Conservation (phyloP, 164 flowering plant genomes). For the Vitis riparia region DNA sequence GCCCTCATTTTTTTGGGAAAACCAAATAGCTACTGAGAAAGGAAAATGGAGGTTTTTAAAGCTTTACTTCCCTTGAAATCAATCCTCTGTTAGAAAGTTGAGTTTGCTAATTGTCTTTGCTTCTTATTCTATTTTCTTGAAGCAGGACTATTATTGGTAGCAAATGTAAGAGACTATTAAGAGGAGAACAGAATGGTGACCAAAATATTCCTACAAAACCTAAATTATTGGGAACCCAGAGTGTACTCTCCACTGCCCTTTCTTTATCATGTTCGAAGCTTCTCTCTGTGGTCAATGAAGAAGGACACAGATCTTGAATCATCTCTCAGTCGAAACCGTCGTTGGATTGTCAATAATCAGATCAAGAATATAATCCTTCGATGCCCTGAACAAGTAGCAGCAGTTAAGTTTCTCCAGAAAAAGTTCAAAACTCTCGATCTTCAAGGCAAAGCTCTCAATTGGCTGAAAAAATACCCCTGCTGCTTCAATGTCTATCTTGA, state of each 20-base stretch:
- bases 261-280: constrained; percentile 21
- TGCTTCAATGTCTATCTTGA: constrained; percentile 68
- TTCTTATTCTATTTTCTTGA: too few species aligned
- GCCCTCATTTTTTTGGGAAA: too few species aligned
- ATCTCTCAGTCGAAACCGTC: constrained; percentile 74
- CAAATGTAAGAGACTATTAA: background rate
- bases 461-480: constrained; percentile 89
- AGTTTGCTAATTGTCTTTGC: too few species aligned
- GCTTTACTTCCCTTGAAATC: too few species aligned
- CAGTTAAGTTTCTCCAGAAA: constrained; percentile 65
- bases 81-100: too few species aligned
- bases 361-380: constrained; percentile 83
- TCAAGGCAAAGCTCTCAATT: constrained; percentile 86
- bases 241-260: background rate
- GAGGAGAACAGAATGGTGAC: background rate
- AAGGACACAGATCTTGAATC: constrained; percentile 85
- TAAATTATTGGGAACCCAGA: background rate
- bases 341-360: constrained; percentile 95
- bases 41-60: too few species aligned
- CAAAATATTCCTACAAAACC: background rate
- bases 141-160: too few species aligned
- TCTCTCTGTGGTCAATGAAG: constrained; percentile 84
- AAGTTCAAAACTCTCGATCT: constrained; percentile 93
- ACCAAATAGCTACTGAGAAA: too few species aligned
- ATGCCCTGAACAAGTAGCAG: constrained; percentile 54